Evolutionary conservation across 306 rosid species (phyloP), one percentile per base, ranked within the genome.

Genomic region (Echinosophora koreensis): DNA sequence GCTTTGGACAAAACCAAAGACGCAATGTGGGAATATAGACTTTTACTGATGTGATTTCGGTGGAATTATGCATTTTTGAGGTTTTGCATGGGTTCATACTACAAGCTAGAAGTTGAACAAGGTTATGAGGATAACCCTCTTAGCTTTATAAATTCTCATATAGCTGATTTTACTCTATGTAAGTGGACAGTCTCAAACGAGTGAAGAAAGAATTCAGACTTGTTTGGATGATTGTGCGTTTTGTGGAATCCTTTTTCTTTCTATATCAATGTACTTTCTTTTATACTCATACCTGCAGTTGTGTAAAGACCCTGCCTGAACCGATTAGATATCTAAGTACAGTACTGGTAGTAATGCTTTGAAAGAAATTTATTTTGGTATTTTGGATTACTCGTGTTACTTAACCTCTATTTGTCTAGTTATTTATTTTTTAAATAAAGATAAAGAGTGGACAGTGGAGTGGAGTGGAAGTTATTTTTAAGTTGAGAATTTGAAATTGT

Each of bases 151-250:
- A 50, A 14, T 50, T 50, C 15, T 50, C 55, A 5, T 50, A n/a
- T 10, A 3, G 35, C 63, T 57, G 32, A 34, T 30, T 13, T 32
- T 37, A 2, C 14, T 32, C 10, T 13, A 13, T 60, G 41, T 57
- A 8, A 4, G 63, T 10, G 37, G n/a, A 4, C 27, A 22, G 18
- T 13, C 56, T 44, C 57, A 10, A 6, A 18, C 10, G 14, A 16
- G 52, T 66, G 27, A 12, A 66, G 57, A 66, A 66, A 63, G 55
- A 50, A 50, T 50, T 50, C 8, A 5, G 55, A n/a, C n/a, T n/a
- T n/a, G n/a, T n/a, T n/a, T n/a, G n/a, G n/a, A n/a, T n/a, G n/a
- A n/a, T n/a, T n/a, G n/a, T n/a, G n/a, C n/a, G n/a, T n/a, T n/a
- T n/a, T n/a, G n/a, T n/a, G n/a, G n/a, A n/a, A n/a, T n/a, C n/a